Conservation (phyloP, 2,329 filamentous ascomycete species). For the Colletotrichum limetticola region DNA sequence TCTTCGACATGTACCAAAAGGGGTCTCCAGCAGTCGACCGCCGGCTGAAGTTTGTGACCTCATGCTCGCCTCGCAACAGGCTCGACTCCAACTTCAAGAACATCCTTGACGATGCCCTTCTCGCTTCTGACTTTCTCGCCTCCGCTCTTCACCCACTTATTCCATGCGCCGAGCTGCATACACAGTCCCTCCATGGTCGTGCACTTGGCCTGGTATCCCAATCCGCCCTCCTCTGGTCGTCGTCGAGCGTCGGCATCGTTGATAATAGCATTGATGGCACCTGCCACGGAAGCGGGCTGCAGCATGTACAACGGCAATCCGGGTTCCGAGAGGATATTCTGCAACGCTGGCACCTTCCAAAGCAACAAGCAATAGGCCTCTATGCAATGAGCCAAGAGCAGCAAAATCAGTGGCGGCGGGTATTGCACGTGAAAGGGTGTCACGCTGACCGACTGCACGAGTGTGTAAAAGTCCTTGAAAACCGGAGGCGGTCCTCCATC, state of each 20-base stretch:
- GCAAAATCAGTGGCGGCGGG: constrained; percentile 48
- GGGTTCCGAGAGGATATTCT: constrained; percentile 44
- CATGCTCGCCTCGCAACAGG: constrained; percentile 29
- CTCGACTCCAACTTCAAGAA: constrained; percentile 28
- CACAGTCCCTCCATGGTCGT: constrained; percentile 54
- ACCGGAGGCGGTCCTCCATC: constrained; percentile 58
- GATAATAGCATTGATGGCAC: constrained; percentile 48
- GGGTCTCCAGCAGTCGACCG: not conserved
- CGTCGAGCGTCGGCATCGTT: constrained; percentile 50
- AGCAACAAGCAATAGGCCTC: constrained; percentile 48
- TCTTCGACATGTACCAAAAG: not conserved
- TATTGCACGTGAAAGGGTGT: constrained; percentile 45
- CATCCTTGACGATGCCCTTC: constrained; percentile 24
- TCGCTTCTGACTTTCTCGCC: constrained; percentile 13
- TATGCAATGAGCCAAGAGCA: constrained; percentile 50
- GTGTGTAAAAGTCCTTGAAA: constrained; percentile 52
- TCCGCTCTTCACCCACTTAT: constrained; percentile 38
- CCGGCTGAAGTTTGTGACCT: not conserved
- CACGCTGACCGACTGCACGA: constrained; percentile 43
- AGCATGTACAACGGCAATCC: constrained; percentile 48
- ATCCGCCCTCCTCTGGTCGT: constrained; percentile 50
- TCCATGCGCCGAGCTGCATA: constrained; percentile 53
- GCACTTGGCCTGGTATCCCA: constrained; percentile 52
- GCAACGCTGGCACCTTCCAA: constrained; percentile 39
- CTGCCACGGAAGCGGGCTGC: constrained; percentile 52